Conservation (phyloP, 495 filamentous ascomycete species). For the Penicillium bialowiezense region DNA sequence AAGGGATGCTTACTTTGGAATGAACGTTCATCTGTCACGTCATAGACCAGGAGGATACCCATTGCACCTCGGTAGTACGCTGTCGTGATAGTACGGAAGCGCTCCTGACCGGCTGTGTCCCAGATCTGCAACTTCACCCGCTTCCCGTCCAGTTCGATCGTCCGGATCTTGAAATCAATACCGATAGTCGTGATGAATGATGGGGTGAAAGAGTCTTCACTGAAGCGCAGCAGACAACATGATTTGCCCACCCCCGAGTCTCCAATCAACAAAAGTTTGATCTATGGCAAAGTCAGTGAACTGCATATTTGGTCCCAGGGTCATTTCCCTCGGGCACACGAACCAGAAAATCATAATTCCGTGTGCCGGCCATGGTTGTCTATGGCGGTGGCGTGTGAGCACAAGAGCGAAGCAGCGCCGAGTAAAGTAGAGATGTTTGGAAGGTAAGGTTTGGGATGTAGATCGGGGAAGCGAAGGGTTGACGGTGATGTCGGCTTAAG, state of each 20-base stretch:
- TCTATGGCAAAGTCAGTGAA: conserved; percentile 50
- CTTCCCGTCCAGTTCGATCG: conserved; percentile 97
- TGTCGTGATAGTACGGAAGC: conserved; percentile 97
- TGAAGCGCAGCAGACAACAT: conserved; percentile 96
- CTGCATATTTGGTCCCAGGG: not conserved
- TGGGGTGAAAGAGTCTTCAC: conserved; percentile 96
- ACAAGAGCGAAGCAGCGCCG: not conserved
- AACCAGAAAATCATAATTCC: conserved; percentile 99
- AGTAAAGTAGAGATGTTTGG: not conserved
- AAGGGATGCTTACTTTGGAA: conserved; percentile 77
- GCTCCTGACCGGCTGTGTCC: conserved; percentile 97
- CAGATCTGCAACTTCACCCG: conserved; percentile 98
- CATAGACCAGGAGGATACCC: conserved; percentile 97
- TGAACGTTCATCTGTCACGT: conserved; percentile 94
- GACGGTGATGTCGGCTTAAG: not conserved
- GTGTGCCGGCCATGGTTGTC: conserved; percentile 80
- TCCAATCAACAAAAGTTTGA: conserved; percentile 97
- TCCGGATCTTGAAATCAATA: conserved; percentile 99
- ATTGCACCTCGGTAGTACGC: conserved; percentile 98
- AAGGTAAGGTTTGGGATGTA: not conserved
- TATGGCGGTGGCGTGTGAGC: conserved; percentile 4
- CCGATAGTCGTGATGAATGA: conserved; percentile 99
- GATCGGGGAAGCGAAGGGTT: not conserved
- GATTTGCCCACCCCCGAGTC: conserved; percentile 98
- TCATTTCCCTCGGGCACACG: conserved; percentile 25